These are phyloP conservation scores for Arthrobotrys iridis DNA, from an alignment of 2,329 filamentous ascomycete genomes.

Conservation along the genomic window DNA sequence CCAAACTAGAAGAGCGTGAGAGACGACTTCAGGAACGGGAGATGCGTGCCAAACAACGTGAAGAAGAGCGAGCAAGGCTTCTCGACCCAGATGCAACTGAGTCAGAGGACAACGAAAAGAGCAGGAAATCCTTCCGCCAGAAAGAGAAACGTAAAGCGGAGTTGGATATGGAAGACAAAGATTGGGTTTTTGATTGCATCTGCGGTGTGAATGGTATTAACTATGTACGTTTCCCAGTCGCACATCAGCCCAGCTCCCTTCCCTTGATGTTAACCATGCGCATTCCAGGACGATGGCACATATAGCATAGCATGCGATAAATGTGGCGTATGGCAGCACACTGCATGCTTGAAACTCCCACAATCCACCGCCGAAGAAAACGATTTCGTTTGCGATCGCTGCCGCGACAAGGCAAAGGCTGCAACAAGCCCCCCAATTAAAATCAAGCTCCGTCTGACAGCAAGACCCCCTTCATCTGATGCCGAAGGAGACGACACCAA, in stretches of 20 bases:
- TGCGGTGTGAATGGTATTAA: slow-evolving; percentile 92
- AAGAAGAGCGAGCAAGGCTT: slow-evolving; percentile 64
- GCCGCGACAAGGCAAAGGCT: slow-evolving; percentile 68
- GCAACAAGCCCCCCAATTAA: slow-evolving; percentile 61
- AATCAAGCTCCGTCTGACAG: slow-evolving; percentile 68
- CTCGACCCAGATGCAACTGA: slow-evolving; percentile 49
- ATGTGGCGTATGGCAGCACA: slow-evolving; percentile 97
- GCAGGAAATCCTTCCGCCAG: slow-evolving; percentile 52
- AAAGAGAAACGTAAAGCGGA: slow-evolving; percentile 53
- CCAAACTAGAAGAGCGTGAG: slow-evolving; percentile 64
- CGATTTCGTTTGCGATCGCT: slow-evolving; percentile 83
- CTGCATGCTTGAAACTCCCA: slow-evolving; percentile 84
- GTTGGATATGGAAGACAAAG: slow-evolving; percentile 72
- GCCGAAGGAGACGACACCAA: slow-evolving; percentile 3
- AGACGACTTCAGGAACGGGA: slow-evolving; percentile 66
- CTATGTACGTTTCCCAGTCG: slow-evolving; percentile 62
- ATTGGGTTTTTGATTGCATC: slow-evolving; percentile 94
- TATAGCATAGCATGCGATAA: slow-evolving; percentile 93
- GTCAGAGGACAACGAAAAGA: slow-evolving; percentile 24
- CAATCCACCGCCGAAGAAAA: slow-evolving; percentile 81
- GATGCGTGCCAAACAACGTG: slow-evolving; percentile 84
- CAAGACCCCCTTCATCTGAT: slow-evolving; percentile 59
- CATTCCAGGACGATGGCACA: slow-evolving; percentile 79
- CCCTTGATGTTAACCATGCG: slow-evolving; percentile 5
- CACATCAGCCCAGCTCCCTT: neutral